Evolutionary conservation across 2,329 filamentous ascomycete species (phyloP).

Genomic region (Cladorrhinum sp.): DNA sequence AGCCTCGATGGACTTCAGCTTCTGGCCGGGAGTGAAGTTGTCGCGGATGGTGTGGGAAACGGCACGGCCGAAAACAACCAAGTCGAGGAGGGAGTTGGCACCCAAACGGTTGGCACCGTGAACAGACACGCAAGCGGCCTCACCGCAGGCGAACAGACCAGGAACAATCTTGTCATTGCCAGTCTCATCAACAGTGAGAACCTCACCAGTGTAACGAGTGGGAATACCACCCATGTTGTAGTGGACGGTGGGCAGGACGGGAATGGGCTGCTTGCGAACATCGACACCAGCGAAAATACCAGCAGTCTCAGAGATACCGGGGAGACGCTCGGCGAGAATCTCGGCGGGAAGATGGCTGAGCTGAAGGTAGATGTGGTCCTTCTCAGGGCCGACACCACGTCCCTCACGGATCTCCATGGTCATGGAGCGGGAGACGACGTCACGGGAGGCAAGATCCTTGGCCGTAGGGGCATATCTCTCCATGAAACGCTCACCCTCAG

Average conservation of each 20-base stretch:
- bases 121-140: conserved; percentile 95
- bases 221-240: conserved; percentile 99
- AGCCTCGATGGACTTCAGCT: conserved; percentile 73
- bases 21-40: conserved; percentile 80
- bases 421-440: conserved; percentile 97
- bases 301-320: conserved; percentile 97
- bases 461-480: conserved; percentile 96
- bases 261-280: conserved; percentile 94
- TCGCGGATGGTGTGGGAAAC: conserved; percentile 97
- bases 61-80: conserved; percentile 96
- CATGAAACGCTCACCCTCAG: conserved; percentile 98
- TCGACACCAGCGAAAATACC: conserved; percentile 97
- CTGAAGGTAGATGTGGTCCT: conserved; percentile 98
- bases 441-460: conserved; percentile 94
- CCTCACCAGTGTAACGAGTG: conserved; percentile 95
- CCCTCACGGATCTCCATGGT: conserved; percentile 97
- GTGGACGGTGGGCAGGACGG: conserved; percentile 93
- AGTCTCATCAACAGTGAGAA: conserved; percentile 78
- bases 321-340: conserved; percentile 91
- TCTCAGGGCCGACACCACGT: conserved; percentile 92
- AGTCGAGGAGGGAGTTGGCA: conserved; percentile 95
- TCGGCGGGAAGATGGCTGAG: conserved; percentile 91
- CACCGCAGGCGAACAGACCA: conserved; percentile 92
- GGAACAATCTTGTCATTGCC: conserved; percentile 92
- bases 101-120: conserved; percentile 97